Evolutionary conservation across 2,329 filamentous ascomycete genomes (phyloP).

Genomic region (Polychaeton citri): DNA sequence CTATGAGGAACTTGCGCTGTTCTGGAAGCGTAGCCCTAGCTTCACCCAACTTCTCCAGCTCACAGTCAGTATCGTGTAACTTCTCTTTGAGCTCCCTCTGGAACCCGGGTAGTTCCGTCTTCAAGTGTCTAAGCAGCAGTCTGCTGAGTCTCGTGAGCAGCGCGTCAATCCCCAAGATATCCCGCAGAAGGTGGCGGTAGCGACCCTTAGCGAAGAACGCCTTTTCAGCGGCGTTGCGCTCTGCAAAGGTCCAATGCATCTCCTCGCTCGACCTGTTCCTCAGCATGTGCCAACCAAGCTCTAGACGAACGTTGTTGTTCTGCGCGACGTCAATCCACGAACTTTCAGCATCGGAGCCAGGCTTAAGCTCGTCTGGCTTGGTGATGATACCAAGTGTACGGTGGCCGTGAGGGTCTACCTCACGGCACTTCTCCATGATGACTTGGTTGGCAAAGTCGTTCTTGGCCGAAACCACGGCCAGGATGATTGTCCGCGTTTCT

Average conservation of each 20-base stretch:
- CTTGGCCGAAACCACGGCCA: conserved; percentile 25
- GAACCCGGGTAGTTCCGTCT: conserved; percentile 22
- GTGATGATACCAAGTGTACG: conserved; percentile 47
- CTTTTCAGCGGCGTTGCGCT: conserved; percentile 27
- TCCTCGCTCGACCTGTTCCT: conserved; percentile 31
- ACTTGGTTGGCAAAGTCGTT: conserved; percentile 44
- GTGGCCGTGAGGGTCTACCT: conserved; percentile 31
- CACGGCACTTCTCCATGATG: conserved; percentile 37
- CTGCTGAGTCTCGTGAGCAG: conserved; percentile 38
- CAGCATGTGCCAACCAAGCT: conserved; percentile 42
- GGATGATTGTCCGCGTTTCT: conserved; percentile 42
- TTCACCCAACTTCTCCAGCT: conserved; percentile 36
- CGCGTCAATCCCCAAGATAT: conserved; percentile 33
- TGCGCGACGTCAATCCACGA: conserved; percentile 26
- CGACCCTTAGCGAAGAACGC: conserved; percentile 22
- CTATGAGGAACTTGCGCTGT: conserved; percentile 36
- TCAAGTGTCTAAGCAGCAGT: conserved; percentile 29
- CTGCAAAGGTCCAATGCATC: conserved; percentile 20
- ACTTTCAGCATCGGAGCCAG: conserved; percentile 27
- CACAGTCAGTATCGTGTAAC: conserved; percentile 11
- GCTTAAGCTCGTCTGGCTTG: conserved; percentile 36
- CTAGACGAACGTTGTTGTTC: conserved; percentile 27
- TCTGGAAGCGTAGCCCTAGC: conserved; percentile 33
- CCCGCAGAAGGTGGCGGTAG: conserved; percentile 16
- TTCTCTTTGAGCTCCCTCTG: conserved; percentile 20